Evolutionary conservation across 2,329 filamentous ascomycete species (phyloP), one percentile per base, ranked within the genome.

Genomic region (Talaromyces marneffei): DNA sequence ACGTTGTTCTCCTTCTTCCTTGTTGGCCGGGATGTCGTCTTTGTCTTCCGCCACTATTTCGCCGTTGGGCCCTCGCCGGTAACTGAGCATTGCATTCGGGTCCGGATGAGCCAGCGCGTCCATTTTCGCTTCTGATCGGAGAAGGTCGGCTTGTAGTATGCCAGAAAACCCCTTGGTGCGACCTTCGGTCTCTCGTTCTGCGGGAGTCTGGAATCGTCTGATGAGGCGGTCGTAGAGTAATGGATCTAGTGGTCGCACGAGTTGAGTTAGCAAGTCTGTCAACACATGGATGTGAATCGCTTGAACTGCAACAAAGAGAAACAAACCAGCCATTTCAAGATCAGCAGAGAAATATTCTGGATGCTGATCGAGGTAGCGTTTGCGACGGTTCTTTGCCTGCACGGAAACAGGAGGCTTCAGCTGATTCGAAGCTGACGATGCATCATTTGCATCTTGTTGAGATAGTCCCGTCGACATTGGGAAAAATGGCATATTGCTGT

Each of bases 191-290:
- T 91, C 86, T 58, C 90, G 85, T 75, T 96, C 91, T 3, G 82
- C 79, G 2, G 87, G 77, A 0, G 87, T 87, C 66, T 92, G 90
- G 72, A 92, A 92, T 57, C 85, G 85, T 57, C 90, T 86, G 63
- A 96, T 84, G 25, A 95, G 81, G 58, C 85, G 83, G 73, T 95
- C 90, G 78, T 96, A 96, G 33, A 95, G 83, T 8, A 93, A 78
- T 0, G 91, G 91, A 75, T 94, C 90, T 82, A 71, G 57, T 20
- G 65, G 60, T 62, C 65, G 54, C 40, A 48, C 27, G 60, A 60
- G 60, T 75, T 73, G n/a, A n/a, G n/a, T n/a, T n/a, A n/a, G n/a
- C n/a, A n/a, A 75, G 64, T 62, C 16, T 61, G 27, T 33, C 25
- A 6, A 46, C 25, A 12, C 25, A n/a, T n/a, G 6, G 23, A 7